phyloP scores from a whole-genome alignment of 2,329 filamentous ascomycete genomes.

The Fusarium illudens region DNA sequence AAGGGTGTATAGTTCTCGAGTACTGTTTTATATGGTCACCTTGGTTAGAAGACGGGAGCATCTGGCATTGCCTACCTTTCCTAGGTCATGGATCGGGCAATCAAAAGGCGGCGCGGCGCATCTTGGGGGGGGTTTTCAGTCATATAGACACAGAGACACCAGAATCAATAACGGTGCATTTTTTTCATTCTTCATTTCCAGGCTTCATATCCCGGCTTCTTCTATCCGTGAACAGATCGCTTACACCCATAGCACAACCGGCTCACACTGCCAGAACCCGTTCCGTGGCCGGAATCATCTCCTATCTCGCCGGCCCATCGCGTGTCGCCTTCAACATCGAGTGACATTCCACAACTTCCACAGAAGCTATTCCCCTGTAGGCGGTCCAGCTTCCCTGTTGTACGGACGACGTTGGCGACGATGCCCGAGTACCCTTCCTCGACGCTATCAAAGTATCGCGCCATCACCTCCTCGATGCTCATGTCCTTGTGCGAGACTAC shows the following conservation, averaged over 20 bases:
- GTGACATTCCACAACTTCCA: slow-evolving; percentile 73
- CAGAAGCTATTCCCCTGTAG: slow-evolving; percentile 59
- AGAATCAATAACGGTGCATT: slow-evolving; percentile 11
- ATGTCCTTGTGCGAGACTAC: slow-evolving; percentile 76
- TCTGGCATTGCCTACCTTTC: slow-evolving; percentile 26
- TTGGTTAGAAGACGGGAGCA: slow-evolving; percentile 29
- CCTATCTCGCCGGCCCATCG: slow-evolving; percentile 70
- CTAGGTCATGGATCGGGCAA: slow-evolving; percentile 35
- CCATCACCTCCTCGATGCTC: slow-evolving; percentile 91
- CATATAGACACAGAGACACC: slow-evolving; percentile 25
- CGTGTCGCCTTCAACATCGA: slow-evolving; percentile 70
- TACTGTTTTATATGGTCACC: slow-evolving; percentile 18
- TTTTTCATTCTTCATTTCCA: slow-evolving; percentile 25
- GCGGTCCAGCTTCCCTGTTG: slow-evolving; percentile 79
- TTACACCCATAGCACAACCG: slow-evolving; percentile 78
- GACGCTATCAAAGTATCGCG: slow-evolving; percentile 82
- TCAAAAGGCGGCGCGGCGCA: slow-evolving; percentile 40
- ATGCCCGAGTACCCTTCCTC: slow-evolving; percentile 89
- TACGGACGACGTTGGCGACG: slow-evolving; percentile 94
- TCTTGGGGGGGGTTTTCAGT: slow-evolving; percentile 35
- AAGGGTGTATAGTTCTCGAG: slow-evolving; percentile 7
- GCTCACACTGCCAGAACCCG: slow-evolving; percentile 12
- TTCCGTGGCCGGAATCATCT: slow-evolving; percentile 45
- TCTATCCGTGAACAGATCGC: slow-evolving; percentile 65
- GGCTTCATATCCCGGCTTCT: slow-evolving; percentile 14